Percentiles rank a stretch among this genome's conserved stretches.
phyloP scores from a whole-genome alignment of 1,284 basidiomycete genomes.

The Leccinum cinnamomeum region DNA sequence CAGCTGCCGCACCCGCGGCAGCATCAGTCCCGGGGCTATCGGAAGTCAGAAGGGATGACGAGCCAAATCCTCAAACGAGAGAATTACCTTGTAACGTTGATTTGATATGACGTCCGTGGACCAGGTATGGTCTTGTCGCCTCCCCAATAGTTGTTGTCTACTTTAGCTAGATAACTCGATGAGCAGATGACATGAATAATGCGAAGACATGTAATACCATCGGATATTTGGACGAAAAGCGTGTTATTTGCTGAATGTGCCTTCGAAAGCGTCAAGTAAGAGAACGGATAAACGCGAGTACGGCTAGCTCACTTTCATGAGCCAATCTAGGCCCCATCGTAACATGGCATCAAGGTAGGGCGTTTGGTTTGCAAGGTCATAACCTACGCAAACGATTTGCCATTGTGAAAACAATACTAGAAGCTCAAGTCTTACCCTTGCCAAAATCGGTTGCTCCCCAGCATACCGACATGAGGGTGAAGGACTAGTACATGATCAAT shows the following conservation, averaged over 20 bases:
- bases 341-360: slow-evolving; percentile 85
- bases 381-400: slow-evolving; percentile 48
- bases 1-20: slow-evolving; percentile 79
- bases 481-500: slow-evolving; percentile 48
- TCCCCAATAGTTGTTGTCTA: slow-evolving; percentile 86
- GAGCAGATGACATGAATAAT: slow-evolving; percentile 5
- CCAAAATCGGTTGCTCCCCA: slow-evolving; percentile 89
- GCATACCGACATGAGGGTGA: slow-evolving; percentile 78
- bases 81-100: slow-evolving; percentile 59
- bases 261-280: slow-evolving; percentile 38
- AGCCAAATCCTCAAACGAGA: not conserved
- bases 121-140: slow-evolving; percentile 79
- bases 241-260: slow-evolving; percentile 77
- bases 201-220: slow-evolving; percentile 38
- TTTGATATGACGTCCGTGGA: slow-evolving; percentile 72
- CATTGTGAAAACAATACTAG: not conserved
- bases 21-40: slow-evolving; percentile 82
- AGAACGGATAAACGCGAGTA: not conserved
- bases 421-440: slow-evolving; percentile 45
- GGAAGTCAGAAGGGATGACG: slow-evolving; percentile 13
- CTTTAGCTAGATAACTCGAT: slow-evolving; percentile 38
- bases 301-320: slow-evolving; percentile 66
- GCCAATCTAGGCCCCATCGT: slow-evolving; percentile 89
- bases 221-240: slow-evolving; percentile 78
- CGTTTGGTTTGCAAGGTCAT: slow-evolving; percentile 81